Conservation (phyloP, 2,329 filamentous ascomycete species). For the Paecilomyces dactylethromorphus region DNA sequence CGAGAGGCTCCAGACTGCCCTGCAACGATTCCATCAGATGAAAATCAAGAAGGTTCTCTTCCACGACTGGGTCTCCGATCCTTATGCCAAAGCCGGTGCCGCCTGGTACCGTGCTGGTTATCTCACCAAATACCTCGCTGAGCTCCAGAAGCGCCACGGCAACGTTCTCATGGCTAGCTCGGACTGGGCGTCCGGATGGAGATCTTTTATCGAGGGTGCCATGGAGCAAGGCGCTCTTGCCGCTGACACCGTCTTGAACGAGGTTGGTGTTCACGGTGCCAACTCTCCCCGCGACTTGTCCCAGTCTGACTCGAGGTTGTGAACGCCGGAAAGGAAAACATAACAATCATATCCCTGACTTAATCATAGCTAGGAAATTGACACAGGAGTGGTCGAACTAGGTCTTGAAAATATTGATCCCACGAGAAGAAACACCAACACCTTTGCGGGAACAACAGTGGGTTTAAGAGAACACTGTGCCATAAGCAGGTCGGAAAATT, state of each 20-base stretch:
- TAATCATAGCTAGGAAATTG: too few species aligned
- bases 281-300: background rate
- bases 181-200: constrained; percentile 22
- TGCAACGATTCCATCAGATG: constrained; percentile 7
- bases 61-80: constrained; percentile 21
- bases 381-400: too few species aligned
- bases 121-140: constrained; percentile 16
- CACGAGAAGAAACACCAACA: too few species aligned
- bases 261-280: constrained; percentile 3
- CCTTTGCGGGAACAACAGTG: too few species aligned
- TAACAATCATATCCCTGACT: too few species aligned
- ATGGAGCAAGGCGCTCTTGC: constrained; percentile 13
- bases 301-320: constrained; percentile 10
- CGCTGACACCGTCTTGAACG: background rate
- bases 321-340: too few species aligned
- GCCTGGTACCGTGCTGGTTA: constrained; percentile 11
- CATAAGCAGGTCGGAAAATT: too few species aligned
- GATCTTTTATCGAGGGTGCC: constrained; percentile 22
- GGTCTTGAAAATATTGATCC: too few species aligned
- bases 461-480: too few species aligned
- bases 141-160: constrained; percentile 17
- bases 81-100: constrained; percentile 13
- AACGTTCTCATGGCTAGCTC: constrained; percentile 18
- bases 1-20: constrained; percentile 2
- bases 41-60: constrained; percentile 7